A percentile compares a stretch with the other conserved stretches of the same genome.
phyloP scores from a whole-genome alignment of 108 stramenopile genomes.

The Nitzschia putrida region DNA sequence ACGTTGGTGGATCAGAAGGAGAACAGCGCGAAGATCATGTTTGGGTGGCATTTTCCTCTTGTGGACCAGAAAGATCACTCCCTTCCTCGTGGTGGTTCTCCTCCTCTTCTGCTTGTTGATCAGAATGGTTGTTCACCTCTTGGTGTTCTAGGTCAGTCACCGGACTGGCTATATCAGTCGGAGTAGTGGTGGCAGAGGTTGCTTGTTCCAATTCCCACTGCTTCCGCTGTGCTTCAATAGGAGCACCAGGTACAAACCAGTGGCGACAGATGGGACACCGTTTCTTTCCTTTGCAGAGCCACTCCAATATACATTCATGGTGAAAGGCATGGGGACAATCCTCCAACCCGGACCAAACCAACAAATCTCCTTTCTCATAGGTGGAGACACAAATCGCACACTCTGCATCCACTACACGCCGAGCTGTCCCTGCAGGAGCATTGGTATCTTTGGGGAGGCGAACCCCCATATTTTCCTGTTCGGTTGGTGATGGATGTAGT shows the following conservation, averaged over 20 bases:
- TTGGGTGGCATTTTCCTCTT: too few species aligned
- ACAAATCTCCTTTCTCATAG: constrained; percentile 54
- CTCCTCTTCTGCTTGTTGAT: too few species aligned
- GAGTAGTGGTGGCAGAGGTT: too few species aligned
- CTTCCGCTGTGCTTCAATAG: constrained; percentile 37
- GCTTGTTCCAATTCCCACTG: background rate
- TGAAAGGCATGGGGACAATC: constrained; percentile 70
- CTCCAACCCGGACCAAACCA: constrained; percentile 49
- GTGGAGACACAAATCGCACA: constrained; percentile 66
- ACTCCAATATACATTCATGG: constrained; percentile 63
- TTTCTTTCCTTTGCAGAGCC: constrained; percentile 65
- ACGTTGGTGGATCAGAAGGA: too few species aligned
- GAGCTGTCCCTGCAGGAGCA: background rate
- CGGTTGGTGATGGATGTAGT: background rate
- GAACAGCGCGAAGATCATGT: too few species aligned
- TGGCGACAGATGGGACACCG: constrained; percentile 71
- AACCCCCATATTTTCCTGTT: background rate
- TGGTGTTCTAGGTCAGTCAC: too few species aligned
- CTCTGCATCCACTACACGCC: constrained; percentile 29
- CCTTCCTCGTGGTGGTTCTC: too few species aligned
- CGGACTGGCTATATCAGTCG: too few species aligned
- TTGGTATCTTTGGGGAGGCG: background rate
- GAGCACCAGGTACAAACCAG: constrained; percentile 55
- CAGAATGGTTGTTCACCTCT: too few species aligned
- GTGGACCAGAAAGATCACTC: too few species aligned